phyloP scores from a whole-genome alignment of 2,329 filamentous ascomycete genomes.

The Cladophialophora bantiana region DNA sequence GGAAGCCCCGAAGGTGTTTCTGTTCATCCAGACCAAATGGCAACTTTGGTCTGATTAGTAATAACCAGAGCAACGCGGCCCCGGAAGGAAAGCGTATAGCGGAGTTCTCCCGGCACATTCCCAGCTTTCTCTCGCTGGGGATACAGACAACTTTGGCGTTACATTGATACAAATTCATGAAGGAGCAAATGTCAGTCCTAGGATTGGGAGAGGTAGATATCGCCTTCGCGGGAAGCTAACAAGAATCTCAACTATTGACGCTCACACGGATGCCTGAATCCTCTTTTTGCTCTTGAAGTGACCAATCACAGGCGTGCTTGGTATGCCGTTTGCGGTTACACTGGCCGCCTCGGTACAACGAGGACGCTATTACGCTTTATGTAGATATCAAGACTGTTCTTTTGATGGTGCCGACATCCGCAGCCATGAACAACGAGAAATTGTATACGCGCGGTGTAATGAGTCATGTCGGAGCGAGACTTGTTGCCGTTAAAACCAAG shows the following conservation, averaged over 20 bases:
- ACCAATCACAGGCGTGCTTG: slow-evolving; percentile 8
- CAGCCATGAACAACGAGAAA: neutral
- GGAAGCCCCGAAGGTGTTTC: neutral
- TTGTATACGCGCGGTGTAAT: slow-evolving; percentile 4
- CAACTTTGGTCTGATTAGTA: neutral
- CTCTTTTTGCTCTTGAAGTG: slow-evolving; percentile 21
- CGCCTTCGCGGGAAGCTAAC: slow-evolving; percentile 1
- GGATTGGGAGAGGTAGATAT: neutral
- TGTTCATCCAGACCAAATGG: neutral
- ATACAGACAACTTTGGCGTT: neutral
- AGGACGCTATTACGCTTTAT: slow-evolving; percentile 2
- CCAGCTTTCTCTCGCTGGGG: neutral
- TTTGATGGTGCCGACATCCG: neutral
- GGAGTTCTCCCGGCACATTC: neutral
- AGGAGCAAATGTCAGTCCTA: neutral
- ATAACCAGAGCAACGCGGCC: neutral
- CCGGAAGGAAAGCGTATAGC: neutral
- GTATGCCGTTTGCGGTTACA: neutral
- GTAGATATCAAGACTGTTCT: neutral
- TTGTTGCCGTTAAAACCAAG: neutral
- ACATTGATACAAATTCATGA: neutral
- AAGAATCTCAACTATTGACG: neutral
- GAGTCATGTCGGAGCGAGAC: neutral
- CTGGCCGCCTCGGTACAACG: neutral
- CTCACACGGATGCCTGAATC: neutral